Evolutionary conservation across 129 eudicot genomes (phyloP).

Genomic region (Ambrosia artemisiifolia): DNA sequence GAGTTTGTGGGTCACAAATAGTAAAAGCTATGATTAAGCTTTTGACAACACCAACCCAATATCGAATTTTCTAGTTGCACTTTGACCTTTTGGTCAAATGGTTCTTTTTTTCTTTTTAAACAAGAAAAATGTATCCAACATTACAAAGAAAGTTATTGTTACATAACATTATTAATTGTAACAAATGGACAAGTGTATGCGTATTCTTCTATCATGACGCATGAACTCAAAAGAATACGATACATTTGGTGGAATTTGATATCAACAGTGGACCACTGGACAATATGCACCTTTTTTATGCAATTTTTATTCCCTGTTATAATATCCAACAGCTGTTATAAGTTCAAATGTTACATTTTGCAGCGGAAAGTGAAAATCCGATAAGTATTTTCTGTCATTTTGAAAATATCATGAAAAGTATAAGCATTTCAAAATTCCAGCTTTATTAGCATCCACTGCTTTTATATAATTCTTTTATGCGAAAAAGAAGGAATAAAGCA

Average conservation of each 20-base stretch:
- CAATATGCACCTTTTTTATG: constrained; percentile 7
- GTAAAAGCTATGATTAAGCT: constrained; percentile 24
- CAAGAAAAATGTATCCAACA: neutral
- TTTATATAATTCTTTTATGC: neutral
- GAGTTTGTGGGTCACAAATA: constrained; percentile 24
- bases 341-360: neutral
- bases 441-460: neutral
- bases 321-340: constrained; percentile 13
- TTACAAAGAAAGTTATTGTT: neutral
- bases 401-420: neutral
- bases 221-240: constrained; percentile 18
- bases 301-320: constrained; percentile 19
- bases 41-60: constrained; percentile 24
- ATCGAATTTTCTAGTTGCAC: constrained; percentile 10
- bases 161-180: constrained; percentile 2
- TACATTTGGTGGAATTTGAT: neutral
- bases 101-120: neutral
- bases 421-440: neutral
- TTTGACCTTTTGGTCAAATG: constrained; percentile 1
- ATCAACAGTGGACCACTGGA: constrained; percentile 8
- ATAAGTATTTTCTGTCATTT: neutral
- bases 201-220: neutral
- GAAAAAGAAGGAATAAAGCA: constrained; percentile 9
- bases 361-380: constrained; percentile 1
- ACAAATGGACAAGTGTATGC: constrained; percentile 13